Conservation (phyloP, 306 rosid species). For the Vachellia collinsii region DNA sequence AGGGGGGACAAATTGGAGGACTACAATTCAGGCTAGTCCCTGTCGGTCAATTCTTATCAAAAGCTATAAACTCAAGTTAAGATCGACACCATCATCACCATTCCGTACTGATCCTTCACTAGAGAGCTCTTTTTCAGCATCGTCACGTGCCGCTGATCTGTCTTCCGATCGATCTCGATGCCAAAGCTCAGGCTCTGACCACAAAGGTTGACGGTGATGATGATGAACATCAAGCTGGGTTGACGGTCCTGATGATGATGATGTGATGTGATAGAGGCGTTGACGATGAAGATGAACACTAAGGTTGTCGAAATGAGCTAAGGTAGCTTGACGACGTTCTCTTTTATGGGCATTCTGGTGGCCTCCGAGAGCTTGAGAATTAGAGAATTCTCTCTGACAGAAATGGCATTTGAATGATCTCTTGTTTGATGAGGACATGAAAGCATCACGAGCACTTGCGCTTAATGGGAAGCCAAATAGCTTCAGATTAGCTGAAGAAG, state of each 20-base stretch:
- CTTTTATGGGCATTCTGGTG: conserved; percentile 51
- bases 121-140: no score
- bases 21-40: no score
- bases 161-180: not conserved
- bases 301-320: conserved; percentile 5
- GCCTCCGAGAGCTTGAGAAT: conserved; percentile 48
- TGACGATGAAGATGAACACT: not conserved
- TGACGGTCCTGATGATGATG: conserved; percentile 1
- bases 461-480: conserved; percentile 27
- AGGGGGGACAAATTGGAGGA: no score
- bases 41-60: no score
- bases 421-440: not conserved
- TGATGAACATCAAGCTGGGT: not conserved
- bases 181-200: not conserved
- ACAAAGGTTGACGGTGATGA: not conserved
- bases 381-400: conserved; percentile 34
- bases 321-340: conserved; percentile 41
- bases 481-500: conserved; percentile 11
- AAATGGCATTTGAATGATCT: conserved; percentile 35
- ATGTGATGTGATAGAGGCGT: not conserved
- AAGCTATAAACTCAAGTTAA: no score
- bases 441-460: not conserved
- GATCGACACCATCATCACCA: no score
- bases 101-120: no score
- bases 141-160: not conserved